Evolutionary conservation across 164 flowering plant genomes (phyloP), one percentile per base, ranked within the genome.

Genomic region (Kalanchoe fedtschenkoi): DNA sequence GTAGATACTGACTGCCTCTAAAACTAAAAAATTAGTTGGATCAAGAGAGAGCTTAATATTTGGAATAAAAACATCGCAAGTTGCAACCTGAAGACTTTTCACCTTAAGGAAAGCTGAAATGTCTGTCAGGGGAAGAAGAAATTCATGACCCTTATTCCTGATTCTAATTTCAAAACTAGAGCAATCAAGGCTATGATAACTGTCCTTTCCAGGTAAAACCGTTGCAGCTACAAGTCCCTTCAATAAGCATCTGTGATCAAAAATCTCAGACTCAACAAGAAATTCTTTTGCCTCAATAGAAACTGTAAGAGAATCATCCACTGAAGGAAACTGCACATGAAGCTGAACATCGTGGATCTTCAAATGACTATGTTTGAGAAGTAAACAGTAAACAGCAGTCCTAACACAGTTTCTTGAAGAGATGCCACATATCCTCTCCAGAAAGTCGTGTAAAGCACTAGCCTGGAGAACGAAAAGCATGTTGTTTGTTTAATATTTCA

Each of bases 281-380:
- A 89, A 65, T 63, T 80, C 80, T 47, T 74, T 75, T 42, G 78
- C 60, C 65, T 77, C 74, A 32, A 69, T 67, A 6, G 73, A 65
- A 63, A 68, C 77, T n/a, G 62, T 65, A 65, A 69, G 4, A 5
- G 54, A 60, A 72, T 79, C 83, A 62, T 71, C 72, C 13, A 53
- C 63, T 34, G 39, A 26, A 17, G 87, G 78, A 57, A 79, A 63
- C 59, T 80, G 77, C 69, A 90, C 46, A 55, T 77, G 76, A 35
- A 87, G 56, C 65, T 70, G 68, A 62, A 80, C 66, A 65, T 72
- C 77, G 62, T 62, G 69, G 28, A 87, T 65, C 66, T 65, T 68
- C 44, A 90, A 59, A 34, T 37, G 72, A 67, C 81, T 80, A 53
- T 79, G 80, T 64, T 61, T 66, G n/a, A 86, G 67, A 63, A 84